A percentile compares a stretch with the other conserved stretches of the same genome.
Evolutionary conservation across 2,329 filamentous ascomycete genomes (phyloP).

Genomic region (Trichoderma guizhouense): DNA sequence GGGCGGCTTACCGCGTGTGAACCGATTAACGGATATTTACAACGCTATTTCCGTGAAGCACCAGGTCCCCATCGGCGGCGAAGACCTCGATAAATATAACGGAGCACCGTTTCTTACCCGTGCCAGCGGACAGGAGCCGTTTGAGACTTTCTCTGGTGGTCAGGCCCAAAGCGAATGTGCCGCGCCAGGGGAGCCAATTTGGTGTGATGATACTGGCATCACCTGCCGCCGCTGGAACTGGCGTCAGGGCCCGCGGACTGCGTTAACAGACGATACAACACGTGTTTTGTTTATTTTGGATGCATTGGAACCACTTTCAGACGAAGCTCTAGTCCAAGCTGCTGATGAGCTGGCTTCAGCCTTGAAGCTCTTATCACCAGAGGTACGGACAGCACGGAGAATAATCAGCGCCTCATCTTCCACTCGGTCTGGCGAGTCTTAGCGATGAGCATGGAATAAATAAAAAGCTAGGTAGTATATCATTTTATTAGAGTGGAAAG

Average conservation of each 20-base stretch:
- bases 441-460: neutral
- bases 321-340: neutral
- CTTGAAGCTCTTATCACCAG: neutral
- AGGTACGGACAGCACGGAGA: neutral
- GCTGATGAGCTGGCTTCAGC: neutral
- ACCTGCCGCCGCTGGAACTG: neutral
- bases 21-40: neutral
- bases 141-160: neutral
- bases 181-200: neutral
- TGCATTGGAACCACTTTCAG: neutral
- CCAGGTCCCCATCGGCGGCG: neutral
- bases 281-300: neutral
- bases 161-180: neutral
- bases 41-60: neutral
- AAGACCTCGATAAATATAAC: neutral
- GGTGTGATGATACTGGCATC: neutral
- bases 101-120: neutral
- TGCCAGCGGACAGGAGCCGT: neutral
- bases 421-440: neutral
- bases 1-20: neutral
- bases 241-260: neutral
- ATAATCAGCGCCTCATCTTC: neutral
- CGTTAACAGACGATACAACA: neutral
- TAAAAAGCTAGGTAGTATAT: no score
- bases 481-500: no score